phyloP scores from a whole-genome alignment of 2,329 filamentous ascomycete genomes.

The Neonectria coccinea region DNA sequence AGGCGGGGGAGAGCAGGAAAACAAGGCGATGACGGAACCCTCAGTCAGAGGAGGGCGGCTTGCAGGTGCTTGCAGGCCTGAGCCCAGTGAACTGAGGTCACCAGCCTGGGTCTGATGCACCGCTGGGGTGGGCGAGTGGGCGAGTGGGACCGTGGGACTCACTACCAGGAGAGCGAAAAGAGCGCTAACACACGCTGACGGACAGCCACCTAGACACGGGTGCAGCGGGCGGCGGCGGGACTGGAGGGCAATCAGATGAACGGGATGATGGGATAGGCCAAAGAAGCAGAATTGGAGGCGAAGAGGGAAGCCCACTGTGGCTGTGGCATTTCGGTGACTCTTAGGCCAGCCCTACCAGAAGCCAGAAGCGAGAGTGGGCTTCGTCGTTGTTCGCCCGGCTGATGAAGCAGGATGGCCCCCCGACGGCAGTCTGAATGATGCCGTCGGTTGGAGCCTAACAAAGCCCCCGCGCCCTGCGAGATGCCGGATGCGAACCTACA shows the following conservation, averaged over 20 bases:
- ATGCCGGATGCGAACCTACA: neutral
- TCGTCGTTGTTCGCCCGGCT: neutral
- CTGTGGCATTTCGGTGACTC: slow-evolving; percentile 8
- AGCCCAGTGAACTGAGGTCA: slow-evolving; percentile 17
- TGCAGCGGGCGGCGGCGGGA: slow-evolving; percentile 17
- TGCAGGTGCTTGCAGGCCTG: too few species aligned
- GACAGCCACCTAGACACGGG: slow-evolving; percentile 14
- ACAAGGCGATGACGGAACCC: slow-evolving; percentile 43
- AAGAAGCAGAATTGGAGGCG: too few species aligned
- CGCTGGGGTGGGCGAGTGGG: slow-evolving; percentile 13
- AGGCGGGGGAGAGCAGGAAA: slow-evolving; percentile 7
- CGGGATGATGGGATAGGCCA: neutral
- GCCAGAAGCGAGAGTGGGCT: neutral
- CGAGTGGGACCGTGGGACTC: slow-evolving; percentile 17
- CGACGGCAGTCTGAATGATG: neutral
- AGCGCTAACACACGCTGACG: slow-evolving; percentile 22
- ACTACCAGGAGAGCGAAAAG: slow-evolving; percentile 8
- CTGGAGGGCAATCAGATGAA: neutral
- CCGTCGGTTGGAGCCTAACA: neutral
- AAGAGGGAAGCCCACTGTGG: slow-evolving; percentile 18
- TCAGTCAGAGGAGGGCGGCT: too few species aligned
- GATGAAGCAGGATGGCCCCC: neutral
- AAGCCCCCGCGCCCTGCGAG: neutral
- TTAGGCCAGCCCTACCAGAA: slow-evolving; percentile 1
- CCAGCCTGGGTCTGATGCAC: slow-evolving; percentile 25